Percentiles rank a stretch among this genome's conserved stretches.
These are phyloP conservation scores for Aspergillus sp. DNA, from an alignment of 2,329 filamentous ascomycete genomes.

Conservation along the genomic window DNA sequence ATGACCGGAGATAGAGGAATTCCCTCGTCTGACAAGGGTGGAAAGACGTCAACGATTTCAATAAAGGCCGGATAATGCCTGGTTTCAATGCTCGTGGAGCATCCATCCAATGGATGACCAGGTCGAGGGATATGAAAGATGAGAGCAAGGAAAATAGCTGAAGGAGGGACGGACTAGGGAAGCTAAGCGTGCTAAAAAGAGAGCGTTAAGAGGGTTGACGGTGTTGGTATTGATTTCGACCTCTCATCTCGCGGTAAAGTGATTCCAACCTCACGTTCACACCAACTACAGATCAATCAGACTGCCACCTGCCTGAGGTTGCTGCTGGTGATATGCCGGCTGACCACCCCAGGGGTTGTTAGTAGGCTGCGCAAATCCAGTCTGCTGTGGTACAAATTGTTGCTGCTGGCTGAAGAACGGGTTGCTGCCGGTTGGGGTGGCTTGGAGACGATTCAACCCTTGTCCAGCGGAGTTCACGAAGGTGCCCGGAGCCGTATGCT, in stretches of 20 bases:
- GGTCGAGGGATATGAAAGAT: not conserved
- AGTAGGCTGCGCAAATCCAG: conserved; percentile 42
- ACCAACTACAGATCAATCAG: conserved; percentile 58
- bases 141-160: not conserved
- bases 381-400: conserved; percentile 51
- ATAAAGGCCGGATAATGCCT: not conserved
- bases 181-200: not conserved
- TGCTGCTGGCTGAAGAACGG: conserved; percentile 75
- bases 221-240: not conserved
- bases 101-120: not conserved
- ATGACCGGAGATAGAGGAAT: not conserved
- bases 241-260: not conserved
- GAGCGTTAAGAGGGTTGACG: not conserved
- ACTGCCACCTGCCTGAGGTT: conserved; percentile 52
- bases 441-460: conserved; percentile 70
- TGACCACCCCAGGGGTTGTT: conserved; percentile 58
- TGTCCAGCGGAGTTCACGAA: conserved; percentile 94
- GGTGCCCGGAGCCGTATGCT: conserved; percentile 92
- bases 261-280: not conserved
- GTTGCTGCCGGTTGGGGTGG: conserved; percentile 72
- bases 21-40: too few relatives aligned
- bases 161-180: not conserved
- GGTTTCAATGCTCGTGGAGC: not conserved
- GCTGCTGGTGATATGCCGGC: conserved; percentile 45
- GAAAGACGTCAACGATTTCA: not conserved